phyloP scores from a whole-genome alignment of 176 grass and related monocot genomes.

The Ananas comosus region DNA sequence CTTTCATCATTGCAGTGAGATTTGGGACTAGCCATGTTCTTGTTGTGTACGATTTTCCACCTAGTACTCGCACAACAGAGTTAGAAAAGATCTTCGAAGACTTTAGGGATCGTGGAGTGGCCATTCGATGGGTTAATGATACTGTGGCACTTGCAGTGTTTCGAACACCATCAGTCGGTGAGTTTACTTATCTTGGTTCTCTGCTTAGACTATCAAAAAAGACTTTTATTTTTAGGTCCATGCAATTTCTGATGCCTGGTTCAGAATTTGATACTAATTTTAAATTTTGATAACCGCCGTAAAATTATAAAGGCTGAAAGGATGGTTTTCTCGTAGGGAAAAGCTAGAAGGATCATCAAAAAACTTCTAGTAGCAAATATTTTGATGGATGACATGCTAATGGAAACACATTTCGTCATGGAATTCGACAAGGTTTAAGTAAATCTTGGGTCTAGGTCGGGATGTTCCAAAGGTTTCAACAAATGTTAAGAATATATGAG shows the following conservation, averaged over 20 bases:
- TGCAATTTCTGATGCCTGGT: background rate
- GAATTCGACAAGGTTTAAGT: too few species aligned
- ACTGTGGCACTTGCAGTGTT: slow-evolving; percentile 81
- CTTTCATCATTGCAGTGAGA: slow-evolving; percentile 28
- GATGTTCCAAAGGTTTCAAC: too few species aligned
- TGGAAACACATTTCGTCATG: too few species aligned
- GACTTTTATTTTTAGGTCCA: slow-evolving; percentile 4
- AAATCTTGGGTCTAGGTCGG: too few species aligned
- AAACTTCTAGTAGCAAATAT: too few species aligned
- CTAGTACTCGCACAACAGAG: slow-evolving; percentile 50
- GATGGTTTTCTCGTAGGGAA: too few species aligned
- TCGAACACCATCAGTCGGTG: slow-evolving; percentile 59
- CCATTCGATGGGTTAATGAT: slow-evolving; percentile 86
- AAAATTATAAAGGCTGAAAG: too few species aligned
- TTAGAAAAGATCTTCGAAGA: slow-evolving; percentile 71
- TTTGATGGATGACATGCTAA: too few species aligned
- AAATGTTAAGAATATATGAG: too few species aligned
- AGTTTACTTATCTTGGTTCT: slow-evolving; percentile 16
- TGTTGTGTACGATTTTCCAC: slow-evolving; percentile 59
- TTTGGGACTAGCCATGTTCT: slow-evolving; percentile 67
- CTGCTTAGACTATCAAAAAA: background rate
- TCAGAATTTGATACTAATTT: background rate
- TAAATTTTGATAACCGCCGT: background rate
- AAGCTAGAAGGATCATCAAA: too few species aligned
- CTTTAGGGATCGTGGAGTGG: slow-evolving; percentile 49